A percentile compares a stretch with the other conserved stretches of the same genome.
These are phyloP conservation scores for Grammothele lineata DNA, from an alignment of 768 basidiomycete species.

Conservation along the genomic window DNA sequence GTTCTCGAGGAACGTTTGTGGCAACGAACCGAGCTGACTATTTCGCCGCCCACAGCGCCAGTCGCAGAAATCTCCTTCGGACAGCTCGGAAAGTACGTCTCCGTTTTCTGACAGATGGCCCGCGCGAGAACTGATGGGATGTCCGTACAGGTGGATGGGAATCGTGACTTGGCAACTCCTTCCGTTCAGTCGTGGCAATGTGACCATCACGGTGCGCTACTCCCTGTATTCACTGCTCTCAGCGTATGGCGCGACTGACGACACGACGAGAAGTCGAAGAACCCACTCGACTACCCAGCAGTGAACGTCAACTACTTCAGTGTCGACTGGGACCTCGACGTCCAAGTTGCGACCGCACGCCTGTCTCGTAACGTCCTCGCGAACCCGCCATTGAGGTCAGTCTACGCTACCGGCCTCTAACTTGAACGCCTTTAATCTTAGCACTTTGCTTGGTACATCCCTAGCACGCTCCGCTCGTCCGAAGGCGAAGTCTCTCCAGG, in stretches of 20 bases:
- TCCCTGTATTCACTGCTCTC: not conserved
- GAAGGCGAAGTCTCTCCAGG: conserved; percentile 42
- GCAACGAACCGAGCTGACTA: too few relatives aligned
- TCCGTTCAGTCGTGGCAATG: conserved; percentile 51
- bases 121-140: too few relatives aligned
- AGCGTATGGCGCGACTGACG: too few relatives aligned
- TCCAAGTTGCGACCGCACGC: conserved; percentile 46
- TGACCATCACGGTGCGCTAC: conserved; percentile 38
- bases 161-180: conserved; percentile 51
- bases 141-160: conserved; percentile 42
- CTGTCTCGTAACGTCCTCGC: conserved; percentile 40
- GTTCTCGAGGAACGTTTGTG: too few relatives aligned
- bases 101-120: too few relatives aligned
- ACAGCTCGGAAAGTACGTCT: too few relatives aligned
- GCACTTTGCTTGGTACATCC: too few relatives aligned
- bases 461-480: not conserved
- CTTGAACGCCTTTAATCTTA: too few relatives aligned
- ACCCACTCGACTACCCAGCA: conserved; percentile 44
- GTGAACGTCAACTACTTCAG: conserved; percentile 50
- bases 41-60: too few relatives aligned
- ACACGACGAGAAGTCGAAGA: conserved; percentile 41
- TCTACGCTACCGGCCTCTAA: conserved; percentile 24
- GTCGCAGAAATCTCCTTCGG: conserved; percentile 46
- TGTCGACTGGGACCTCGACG: conserved; percentile 43
- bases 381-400: conserved; percentile 37